These are phyloP conservation scores for Pythium folliculosum DNA, from an alignment of 352 stramenopile species.

Conservation along the genomic window DNA sequence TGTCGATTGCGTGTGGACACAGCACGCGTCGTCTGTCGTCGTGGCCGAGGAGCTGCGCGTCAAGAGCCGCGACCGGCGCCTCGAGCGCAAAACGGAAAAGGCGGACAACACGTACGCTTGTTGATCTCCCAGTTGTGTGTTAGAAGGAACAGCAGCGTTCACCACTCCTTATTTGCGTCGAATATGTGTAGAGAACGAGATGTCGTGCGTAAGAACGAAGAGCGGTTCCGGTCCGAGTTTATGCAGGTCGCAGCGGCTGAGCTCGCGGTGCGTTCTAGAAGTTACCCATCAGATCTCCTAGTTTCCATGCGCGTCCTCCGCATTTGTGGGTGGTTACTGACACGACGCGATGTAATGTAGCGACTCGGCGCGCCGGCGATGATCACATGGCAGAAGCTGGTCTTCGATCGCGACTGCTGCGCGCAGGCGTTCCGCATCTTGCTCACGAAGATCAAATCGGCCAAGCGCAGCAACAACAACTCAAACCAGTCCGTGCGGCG, in stretches of 20 bases:
- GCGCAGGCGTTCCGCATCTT: slow-evolving; percentile 55
- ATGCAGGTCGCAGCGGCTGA: slow-evolving; percentile 55
- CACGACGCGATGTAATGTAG: slow-evolving; percentile 17
- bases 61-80: slow-evolving; percentile 35
- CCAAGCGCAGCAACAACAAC: slow-evolving; percentile 15
- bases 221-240: slow-evolving; percentile 56
- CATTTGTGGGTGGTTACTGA: too few species aligned
- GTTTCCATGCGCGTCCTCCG: too few species aligned
- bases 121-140: neutral
- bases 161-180: too few species aligned
- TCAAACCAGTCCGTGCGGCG: slow-evolving; percentile 3
- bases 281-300: too few species aligned
- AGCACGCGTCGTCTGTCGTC: slow-evolving; percentile 48
- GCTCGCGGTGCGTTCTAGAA: slow-evolving; percentile 34
- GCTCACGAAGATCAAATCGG: slow-evolving; percentile 63
- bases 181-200: slow-evolving; percentile 37
- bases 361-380: slow-evolving; percentile 52
- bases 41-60: slow-evolving; percentile 40
- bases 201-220: slow-evolving; percentile 49
- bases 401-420: slow-evolving; percentile 72
- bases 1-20: slow-evolving; percentile 30
- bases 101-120: slow-evolving; percentile 35
- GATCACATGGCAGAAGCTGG: slow-evolving; percentile 64
- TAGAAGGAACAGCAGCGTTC: neutral
- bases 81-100: slow-evolving; percentile 60